phyloP scores from a whole-genome alignment of 768 basidiomycete species.

The Amanita phalloides region DNA sequence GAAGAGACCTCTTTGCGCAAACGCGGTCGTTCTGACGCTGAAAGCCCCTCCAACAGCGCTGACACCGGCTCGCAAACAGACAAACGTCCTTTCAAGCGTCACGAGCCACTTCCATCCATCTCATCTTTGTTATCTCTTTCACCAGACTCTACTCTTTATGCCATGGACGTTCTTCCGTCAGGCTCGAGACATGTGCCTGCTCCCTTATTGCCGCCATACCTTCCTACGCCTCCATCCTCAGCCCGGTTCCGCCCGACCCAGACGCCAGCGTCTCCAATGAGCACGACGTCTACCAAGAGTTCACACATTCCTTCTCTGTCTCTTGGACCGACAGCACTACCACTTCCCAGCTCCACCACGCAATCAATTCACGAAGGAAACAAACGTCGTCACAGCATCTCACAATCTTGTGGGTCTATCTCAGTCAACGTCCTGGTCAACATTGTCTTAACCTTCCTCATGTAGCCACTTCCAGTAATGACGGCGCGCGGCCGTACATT shows the following conservation, averaged over 20 bases:
- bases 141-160: constrained; percentile 19
- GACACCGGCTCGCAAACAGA: not conserved
- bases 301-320: constrained; percentile 16
- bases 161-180: constrained; percentile 18
- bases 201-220: constrained; percentile 17
- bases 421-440: not conserved
- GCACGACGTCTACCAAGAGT: constrained; percentile 10
- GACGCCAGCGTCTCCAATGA: constrained; percentile 15
- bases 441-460: not conserved
- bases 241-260: constrained; percentile 25
- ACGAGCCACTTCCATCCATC: constrained; percentile 49
- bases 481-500: too few species aligned
- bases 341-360: constrained; percentile 3
- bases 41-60: not conserved
- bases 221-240: constrained; percentile 50
- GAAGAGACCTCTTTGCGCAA: constrained; percentile 11
- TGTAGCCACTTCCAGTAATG: not conserved
- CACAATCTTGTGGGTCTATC: not conserved
- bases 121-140: constrained; percentile 51
- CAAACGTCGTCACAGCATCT: not conserved
- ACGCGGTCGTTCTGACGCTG: not conserved
- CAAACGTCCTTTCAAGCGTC: constrained; percentile 8
- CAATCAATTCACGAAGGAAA: not conserved
- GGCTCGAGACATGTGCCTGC: not conserved
- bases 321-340: constrained; percentile 10